These are phyloP conservation scores for Friedmanniomyces simplex DNA, from an alignment of 495 filamentous ascomycete species.

Conservation along the genomic window DNA sequence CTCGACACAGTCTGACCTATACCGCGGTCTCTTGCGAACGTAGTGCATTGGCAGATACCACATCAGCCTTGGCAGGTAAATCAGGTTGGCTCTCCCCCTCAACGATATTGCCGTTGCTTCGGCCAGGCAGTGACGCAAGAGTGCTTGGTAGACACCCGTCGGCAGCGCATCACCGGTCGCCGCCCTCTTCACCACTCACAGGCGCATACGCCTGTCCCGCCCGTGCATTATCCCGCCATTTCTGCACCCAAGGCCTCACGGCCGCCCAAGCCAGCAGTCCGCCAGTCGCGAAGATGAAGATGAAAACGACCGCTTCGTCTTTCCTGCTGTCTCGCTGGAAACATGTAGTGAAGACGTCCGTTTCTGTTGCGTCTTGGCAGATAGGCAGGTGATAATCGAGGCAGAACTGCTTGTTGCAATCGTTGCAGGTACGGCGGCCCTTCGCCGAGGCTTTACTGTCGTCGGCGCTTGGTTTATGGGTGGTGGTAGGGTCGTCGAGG, in stretches of 20 bases:
- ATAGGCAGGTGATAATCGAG: conserved; percentile 72
- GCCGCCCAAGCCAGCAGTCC: conserved; percentile 73
- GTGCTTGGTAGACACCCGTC: no score
- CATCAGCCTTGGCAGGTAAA: no score
- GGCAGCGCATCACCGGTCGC: no score
- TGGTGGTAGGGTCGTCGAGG: conserved; percentile 39
- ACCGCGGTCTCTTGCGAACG: no score
- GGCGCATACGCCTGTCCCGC: neutral
- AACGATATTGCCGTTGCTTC: no score
- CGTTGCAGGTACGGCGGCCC: conserved; percentile 51
- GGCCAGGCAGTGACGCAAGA: no score
- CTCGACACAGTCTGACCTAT: no score
- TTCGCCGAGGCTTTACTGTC: conserved; percentile 25
- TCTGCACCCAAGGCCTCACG: conserved; percentile 52
- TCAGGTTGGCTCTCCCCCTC: no score
- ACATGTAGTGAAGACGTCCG: conserved; percentile 80
- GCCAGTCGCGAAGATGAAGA: conserved; percentile 81
- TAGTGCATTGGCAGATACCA: no score
- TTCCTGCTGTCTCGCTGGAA: conserved; percentile 89
- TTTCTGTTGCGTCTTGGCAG: conserved; percentile 74
- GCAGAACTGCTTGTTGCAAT: conserved; percentile 90
- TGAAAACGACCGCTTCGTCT: conserved; percentile 81
- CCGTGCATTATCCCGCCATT: conserved; percentile 39
- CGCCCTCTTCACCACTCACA: neutral
- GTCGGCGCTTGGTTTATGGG: conserved; percentile 23